Percentiles rank a stretch among this genome's conserved stretches.
Conservation (phyloP, 495 filamentous ascomycete species). For the Pyronema omphalodes region DNA sequence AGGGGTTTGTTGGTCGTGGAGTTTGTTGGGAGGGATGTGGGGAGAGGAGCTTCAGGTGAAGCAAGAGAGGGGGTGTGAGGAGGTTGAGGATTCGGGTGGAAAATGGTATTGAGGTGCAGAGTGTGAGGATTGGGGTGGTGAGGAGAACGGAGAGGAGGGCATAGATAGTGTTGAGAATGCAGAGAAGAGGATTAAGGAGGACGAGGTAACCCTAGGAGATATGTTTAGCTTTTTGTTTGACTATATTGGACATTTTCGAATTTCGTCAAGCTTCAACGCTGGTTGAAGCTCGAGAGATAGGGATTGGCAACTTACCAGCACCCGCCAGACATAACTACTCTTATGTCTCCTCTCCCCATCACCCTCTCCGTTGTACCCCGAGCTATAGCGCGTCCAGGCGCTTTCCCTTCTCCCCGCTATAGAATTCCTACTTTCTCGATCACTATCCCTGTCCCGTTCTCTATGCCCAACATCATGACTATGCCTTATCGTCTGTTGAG, state of each 20-base stretch:
- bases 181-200: slow-evolving; percentile 15
- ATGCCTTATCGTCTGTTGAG: no score
- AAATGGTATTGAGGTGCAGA: slow-evolving; percentile 7
- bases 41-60: slow-evolving; percentile 15
- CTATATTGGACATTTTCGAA: background rate
- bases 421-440: no score
- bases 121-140: slow-evolving; percentile 10
- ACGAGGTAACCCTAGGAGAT: slow-evolving; percentile 14
- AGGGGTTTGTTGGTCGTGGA: slow-evolving; percentile 4
- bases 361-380: no score
- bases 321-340: slow-evolving; percentile 20
- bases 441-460: no score
- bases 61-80: slow-evolving; percentile 11
- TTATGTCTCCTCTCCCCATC: background rate
- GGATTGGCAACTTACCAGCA: slow-evolving; percentile 15
- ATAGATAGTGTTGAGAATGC: slow-evolving; percentile 15
- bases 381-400: no score
- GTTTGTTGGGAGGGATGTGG: slow-evolving; percentile 2
- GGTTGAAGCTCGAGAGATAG: background rate
- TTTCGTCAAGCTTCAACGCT: no score
- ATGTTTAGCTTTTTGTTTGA: background rate
- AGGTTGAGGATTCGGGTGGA: background rate
- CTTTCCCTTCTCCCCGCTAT: no score
- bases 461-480: no score
- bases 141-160: slow-evolving; percentile 8